Percentiles rank a stretch among this genome's conserved stretches.
These are phyloP conservation scores for Mariannaea sp. DNA, from an alignment of 2,329 filamentous ascomycete genomes.

Conservation along the genomic window DNA sequence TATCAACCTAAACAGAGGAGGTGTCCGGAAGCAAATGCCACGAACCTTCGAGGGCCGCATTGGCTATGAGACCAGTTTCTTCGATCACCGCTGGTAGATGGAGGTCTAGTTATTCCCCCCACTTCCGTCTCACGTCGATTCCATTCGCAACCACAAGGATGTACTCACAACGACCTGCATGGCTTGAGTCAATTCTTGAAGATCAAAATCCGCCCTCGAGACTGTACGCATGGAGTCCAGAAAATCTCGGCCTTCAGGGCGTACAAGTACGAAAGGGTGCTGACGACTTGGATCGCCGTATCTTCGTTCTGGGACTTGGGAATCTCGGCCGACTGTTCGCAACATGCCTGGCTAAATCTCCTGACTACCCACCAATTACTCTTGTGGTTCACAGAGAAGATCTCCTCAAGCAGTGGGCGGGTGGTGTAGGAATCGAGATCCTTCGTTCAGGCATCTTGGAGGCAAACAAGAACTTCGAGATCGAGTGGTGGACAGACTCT, in stretches of 20 bases:
- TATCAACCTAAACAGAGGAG: not conserved
- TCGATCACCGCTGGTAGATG: not conserved
- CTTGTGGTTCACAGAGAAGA: constrained; percentile 72
- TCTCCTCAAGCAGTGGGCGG: constrained; percentile 54
- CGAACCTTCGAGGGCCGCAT: not conserved
- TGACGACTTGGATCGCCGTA: constrained; percentile 48
- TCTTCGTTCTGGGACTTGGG: constrained; percentile 80
- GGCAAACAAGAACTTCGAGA: constrained; percentile 48
- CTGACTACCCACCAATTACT: constrained; percentile 72
- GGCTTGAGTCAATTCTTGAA: constrained; percentile 41
- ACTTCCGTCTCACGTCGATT: not conserved
- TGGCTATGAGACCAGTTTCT: not conserved
- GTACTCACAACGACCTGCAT: constrained; percentile 39
- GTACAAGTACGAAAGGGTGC: not conserved
- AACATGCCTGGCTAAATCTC: constrained; percentile 66
- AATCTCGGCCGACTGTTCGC: constrained; percentile 83
- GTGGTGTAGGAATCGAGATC: constrained; percentile 51
- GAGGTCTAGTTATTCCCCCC: not conserved
- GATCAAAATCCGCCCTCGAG: constrained; percentile 38
- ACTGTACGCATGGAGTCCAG: constrained; percentile 45
- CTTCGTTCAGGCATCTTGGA: constrained; percentile 42
- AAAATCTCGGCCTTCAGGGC: constrained; percentile 34
- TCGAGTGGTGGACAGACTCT: constrained; percentile 61
- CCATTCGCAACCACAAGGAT: constrained; percentile 22
- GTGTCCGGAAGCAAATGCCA: not conserved